Conservation (phyloP, 2,329 filamentous ascomycete genomes). For the Neonectria punicea region DNA sequence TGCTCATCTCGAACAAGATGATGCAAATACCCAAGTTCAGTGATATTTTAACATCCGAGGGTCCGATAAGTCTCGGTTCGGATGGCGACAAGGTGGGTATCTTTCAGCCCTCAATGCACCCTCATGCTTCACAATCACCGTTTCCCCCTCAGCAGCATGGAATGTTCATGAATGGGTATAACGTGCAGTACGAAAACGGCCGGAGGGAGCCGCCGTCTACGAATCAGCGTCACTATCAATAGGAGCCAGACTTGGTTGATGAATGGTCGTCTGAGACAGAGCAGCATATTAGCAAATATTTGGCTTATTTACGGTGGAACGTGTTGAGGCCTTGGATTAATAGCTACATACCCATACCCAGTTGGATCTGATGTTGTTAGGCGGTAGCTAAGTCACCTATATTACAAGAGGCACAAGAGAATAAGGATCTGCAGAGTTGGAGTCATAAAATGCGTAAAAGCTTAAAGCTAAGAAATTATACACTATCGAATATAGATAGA, state of each 20-base stretch:
- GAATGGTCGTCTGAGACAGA: background rate
- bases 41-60: constrained; percentile 28
- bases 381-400: background rate
- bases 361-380: background rate
- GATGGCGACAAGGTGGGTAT: constrained; percentile 30
- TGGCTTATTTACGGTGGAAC: background rate
- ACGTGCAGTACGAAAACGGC: constrained; percentile 29
- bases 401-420: background rate
- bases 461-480: constrained; percentile 48
- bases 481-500: constrained; percentile 50
- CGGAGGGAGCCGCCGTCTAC: constrained; percentile 29
- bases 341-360: too few relatives aligned
- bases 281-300: background rate
- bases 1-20: constrained; percentile 35
- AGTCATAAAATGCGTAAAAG: constrained; percentile 22
- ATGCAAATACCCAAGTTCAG: constrained; percentile 28
- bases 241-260: background rate
- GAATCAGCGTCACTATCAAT: constrained; percentile 25
- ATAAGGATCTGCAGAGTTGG: background rate
- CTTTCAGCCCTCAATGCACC: constrained; percentile 30
- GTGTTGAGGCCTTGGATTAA: too few relatives aligned
- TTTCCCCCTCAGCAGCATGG: constrained; percentile 38
- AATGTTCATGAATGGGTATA: constrained; percentile 35
- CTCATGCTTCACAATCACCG: constrained; percentile 19
- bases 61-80: constrained; percentile 18